These are phyloP conservation scores for Chloris gayana DNA, from an alignment of 176 grass and related monocot species.

Conservation along the genomic window DNA sequence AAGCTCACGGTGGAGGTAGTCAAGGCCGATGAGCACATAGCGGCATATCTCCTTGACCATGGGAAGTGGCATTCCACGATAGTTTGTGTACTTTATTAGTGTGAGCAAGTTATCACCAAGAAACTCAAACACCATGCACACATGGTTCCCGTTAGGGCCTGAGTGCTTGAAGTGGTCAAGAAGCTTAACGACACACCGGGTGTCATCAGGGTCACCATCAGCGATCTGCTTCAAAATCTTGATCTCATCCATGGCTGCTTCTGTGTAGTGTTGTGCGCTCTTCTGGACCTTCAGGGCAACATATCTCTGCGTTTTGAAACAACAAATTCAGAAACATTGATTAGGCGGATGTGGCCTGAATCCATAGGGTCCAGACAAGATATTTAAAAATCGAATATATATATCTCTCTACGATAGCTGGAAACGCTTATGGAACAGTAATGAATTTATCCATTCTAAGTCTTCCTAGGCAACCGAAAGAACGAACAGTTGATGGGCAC, in stretches of 20 bases:
- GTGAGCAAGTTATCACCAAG: conserved; percentile 95
- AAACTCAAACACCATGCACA: conserved; percentile 99
- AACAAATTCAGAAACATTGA: conserved; percentile 30
- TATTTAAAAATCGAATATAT: neutral
- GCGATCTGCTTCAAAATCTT: conserved; percentile 98
- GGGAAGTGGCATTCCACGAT: conserved; percentile 70
- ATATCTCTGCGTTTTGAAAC: conserved; percentile 64
- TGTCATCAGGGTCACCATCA: conserved; percentile 70
- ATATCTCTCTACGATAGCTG: neutral
- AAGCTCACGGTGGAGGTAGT: conserved; percentile 82
- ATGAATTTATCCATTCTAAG: conserved; percentile 1
- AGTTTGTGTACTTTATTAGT: conserved; percentile 89
- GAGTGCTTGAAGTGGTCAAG: conserved; percentile 99
- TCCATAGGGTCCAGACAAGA: neutral
- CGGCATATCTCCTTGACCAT: conserved; percentile 95
- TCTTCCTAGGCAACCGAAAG: conserved; percentile 17
- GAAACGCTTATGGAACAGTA: conserved; percentile 3
- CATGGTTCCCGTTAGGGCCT: conserved; percentile 87
- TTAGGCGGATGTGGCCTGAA: neutral
- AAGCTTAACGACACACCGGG: conserved; percentile 89
- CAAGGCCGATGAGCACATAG: conserved; percentile 81
- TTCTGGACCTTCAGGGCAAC: conserved; percentile 98
- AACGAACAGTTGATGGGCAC: conserved; percentile 41
- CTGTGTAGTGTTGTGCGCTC: conserved; percentile 95
- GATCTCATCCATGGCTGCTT: conserved; percentile 98